phyloP scores from a whole-genome alignment of 306 rosid species.

The Spatholobus suberectus region DNA sequence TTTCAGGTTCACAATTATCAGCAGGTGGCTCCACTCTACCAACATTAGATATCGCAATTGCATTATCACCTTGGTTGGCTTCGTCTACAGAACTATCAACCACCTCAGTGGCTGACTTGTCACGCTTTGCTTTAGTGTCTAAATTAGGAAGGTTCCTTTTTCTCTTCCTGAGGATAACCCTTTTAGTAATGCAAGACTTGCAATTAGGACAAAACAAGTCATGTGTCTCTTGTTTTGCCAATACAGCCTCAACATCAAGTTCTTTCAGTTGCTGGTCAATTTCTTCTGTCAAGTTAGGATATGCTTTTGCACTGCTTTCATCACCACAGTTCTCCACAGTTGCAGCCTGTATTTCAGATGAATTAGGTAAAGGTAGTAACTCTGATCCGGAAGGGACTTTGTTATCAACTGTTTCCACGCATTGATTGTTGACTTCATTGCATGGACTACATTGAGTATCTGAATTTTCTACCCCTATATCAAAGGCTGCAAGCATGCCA shows the following conservation, averaged over 20 bases:
- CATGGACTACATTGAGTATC: not conserved
- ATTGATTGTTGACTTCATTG: not conserved
- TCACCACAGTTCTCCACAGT: not conserved
- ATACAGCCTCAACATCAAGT: conserved; percentile 47
- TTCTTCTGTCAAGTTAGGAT: conserved; percentile 24
- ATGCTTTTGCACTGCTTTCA: conserved; percentile 18
- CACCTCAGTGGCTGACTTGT: conserved; percentile 24
- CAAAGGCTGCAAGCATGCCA: conserved; percentile 38
- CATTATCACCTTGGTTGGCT: conserved; percentile 21
- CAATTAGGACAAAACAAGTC: conserved; percentile 54
- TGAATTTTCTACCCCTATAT: not conserved
- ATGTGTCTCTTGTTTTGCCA: conserved; percentile 53
- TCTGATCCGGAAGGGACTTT: not conserved
- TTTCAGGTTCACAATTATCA: conserved; percentile 32
- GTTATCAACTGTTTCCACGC: conserved; percentile 5
- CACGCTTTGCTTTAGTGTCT: conserved; percentile 36
- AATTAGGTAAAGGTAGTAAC: conserved; percentile 22
- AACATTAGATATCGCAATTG: conserved; percentile 11
- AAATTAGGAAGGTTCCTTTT: conserved; percentile 23
- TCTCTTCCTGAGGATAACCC: conserved; percentile 47
- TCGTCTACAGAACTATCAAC: not conserved
- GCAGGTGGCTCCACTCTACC: conserved; percentile 24
- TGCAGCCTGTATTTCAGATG: conserved; percentile 23
- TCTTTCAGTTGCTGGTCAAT: conserved; percentile 37
- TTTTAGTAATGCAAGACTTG: conserved; percentile 50